Percentiles rank a stretch among this genome's conserved stretches.
Evolutionary conservation across 2,329 filamentous ascomycete species (phyloP).

Genomic region (Cladophialophora psammophila): DNA sequence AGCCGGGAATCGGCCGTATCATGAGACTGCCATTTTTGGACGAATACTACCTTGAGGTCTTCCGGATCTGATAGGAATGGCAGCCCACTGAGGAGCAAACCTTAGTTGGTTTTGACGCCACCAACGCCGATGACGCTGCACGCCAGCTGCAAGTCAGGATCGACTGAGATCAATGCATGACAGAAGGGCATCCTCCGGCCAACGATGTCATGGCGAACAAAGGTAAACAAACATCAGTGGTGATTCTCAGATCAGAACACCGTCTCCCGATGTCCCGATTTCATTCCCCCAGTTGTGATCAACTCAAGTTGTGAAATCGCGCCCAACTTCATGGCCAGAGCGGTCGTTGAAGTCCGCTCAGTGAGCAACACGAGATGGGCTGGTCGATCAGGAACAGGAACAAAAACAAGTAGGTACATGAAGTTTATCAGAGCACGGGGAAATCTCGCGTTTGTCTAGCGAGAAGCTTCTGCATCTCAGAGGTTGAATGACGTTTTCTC

Average conservation of each 20-base stretch:
- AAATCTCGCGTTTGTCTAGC: not conserved
- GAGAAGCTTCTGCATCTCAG: constrained; percentile 6
- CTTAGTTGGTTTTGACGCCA: not conserved
- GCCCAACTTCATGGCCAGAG: not conserved
- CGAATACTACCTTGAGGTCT: not conserved
- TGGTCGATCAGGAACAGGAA: constrained; percentile 24
- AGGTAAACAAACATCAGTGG: not conserved
- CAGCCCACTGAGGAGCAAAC: not conserved
- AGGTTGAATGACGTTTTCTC: constrained; percentile 22
- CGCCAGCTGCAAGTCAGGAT: not conserved
- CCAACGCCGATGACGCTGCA: not conserved
- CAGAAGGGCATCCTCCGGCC: not conserved
- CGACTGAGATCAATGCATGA: not conserved
- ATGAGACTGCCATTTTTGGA: not conserved
- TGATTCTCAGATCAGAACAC: not conserved
- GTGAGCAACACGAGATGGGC: not conserved
- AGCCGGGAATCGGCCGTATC: not conserved
- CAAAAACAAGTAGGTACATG: not conserved
- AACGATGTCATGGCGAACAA: not conserved
- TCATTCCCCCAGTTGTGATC: not conserved
- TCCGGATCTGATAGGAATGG: not conserved
- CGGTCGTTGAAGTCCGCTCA: not conserved
- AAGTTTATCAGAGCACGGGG: not conserved
- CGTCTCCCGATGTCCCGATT: not conserved
- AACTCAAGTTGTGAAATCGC: not conserved